Evolutionary conservation across 768 basidiomycete species (phyloP).

Genomic region (Rickenella mellea): DNA sequence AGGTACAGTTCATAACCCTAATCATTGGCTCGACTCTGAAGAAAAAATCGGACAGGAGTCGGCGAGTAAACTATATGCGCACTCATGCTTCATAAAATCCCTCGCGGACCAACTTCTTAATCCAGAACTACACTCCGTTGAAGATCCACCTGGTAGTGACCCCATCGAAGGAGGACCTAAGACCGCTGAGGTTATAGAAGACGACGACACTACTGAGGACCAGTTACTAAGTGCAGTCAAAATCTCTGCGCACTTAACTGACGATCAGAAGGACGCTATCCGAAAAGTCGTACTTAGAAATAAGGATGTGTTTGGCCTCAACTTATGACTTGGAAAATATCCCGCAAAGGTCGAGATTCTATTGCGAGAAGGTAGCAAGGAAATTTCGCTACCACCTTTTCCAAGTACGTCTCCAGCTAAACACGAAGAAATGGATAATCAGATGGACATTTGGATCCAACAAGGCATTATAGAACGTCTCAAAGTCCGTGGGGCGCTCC

Average conservation of each 20-base stretch:
- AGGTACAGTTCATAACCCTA: conserved; percentile 3
- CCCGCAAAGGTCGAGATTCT: conserved; percentile 15
- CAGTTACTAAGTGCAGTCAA: no score
- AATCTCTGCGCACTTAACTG: no score
- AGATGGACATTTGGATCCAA: conserved; percentile 22
- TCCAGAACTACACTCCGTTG: no score
- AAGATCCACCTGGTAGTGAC: conserved; percentile 8
- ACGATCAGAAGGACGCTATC: no score
- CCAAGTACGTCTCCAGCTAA: conserved; percentile 13
- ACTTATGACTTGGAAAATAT: conserved; percentile 21
- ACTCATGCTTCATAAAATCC: background rate
- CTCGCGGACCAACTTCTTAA: background rate
- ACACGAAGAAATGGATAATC: conserved; percentile 18
- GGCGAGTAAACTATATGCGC: background rate
- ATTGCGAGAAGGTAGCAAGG: conserved; percentile 13
- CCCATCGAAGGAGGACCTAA: conserved; percentile 22
- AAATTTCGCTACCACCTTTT: conserved; percentile 16
- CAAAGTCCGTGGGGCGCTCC: conserved; percentile 27
- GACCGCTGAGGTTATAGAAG: conserved; percentile 14
- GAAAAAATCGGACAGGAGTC: background rate
- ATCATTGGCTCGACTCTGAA: conserved; percentile 4
- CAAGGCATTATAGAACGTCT: conserved; percentile 29
- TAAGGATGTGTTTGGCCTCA: conserved; percentile 19
- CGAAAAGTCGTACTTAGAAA: conserved; percentile 11
- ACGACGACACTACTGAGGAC: no score